Evolutionary conservation across 192 early-diverging fungal species (phyloP).

Genomic region (Geranomyces michiganensis): DNA sequence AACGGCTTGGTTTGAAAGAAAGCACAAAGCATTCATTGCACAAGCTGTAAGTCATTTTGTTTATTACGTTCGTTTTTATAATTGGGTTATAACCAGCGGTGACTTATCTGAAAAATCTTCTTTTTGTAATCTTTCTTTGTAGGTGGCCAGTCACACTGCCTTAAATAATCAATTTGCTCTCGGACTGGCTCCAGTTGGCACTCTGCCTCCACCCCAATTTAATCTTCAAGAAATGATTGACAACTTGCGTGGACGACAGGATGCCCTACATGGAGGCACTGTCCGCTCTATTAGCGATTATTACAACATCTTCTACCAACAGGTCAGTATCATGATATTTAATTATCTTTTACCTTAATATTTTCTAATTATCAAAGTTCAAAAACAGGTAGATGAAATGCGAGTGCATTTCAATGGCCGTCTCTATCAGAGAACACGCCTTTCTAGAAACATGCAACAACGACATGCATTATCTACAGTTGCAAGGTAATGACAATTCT

Average conservation of each 20-base stretch:
- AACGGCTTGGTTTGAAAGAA: conserved; percentile 11
- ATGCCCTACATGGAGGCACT: conserved; percentile 1
- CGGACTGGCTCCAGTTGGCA: background rate
- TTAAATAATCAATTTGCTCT: background rate
- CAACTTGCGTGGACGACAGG: background rate
- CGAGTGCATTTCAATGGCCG: background rate
- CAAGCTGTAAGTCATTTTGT: background rate
- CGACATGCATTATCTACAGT: too few species aligned
- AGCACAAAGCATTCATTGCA: background rate
- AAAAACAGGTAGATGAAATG: background rate
- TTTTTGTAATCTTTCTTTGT: background rate
- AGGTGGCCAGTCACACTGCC: background rate
- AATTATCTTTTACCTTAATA: too few species aligned
- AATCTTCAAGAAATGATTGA: conserved; percentile 7
- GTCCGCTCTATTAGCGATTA: background rate
- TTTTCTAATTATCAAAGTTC: too few species aligned
- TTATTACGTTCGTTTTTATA: background rate
- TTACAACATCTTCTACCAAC: background rate
- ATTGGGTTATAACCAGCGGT: too few species aligned
- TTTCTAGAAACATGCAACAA: too few species aligned
- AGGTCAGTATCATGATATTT: too few species aligned
- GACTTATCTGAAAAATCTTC: background rate
- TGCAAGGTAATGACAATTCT: too few species aligned
- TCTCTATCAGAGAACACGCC: background rate
- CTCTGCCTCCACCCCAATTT: background rate